Conservation (phyloP, 164 flowering plant species). For the Magnolia sinica region DNA sequence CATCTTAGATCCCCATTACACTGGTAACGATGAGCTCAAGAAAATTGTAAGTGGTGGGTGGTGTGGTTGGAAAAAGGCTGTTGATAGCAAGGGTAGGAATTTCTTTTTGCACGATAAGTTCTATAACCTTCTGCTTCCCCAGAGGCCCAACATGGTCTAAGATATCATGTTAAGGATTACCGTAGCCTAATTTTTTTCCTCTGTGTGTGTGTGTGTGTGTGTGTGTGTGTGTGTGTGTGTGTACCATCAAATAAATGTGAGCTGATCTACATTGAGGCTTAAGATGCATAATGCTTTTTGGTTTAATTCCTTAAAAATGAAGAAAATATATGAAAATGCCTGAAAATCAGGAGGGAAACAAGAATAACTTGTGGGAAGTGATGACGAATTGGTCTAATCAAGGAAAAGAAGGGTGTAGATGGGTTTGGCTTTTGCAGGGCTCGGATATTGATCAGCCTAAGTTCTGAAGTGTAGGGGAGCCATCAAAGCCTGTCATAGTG, state of each 20-base stretch:
- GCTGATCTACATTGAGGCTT: not conserved
- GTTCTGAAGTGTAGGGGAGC: too few relatives aligned
- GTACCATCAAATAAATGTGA: not conserved
- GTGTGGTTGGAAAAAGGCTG: slow-evolving; percentile 98
- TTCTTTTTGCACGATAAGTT: slow-evolving; percentile 91
- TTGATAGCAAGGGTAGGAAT: slow-evolving; percentile 81
- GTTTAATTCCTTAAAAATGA: too few relatives aligned
- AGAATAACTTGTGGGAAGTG: too few relatives aligned
- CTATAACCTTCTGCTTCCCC: slow-evolving; percentile 88
- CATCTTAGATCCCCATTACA: slow-evolving; percentile 92
- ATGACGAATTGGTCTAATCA: too few relatives aligned
- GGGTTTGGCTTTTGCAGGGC: too few relatives aligned
- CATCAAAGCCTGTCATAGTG: too few relatives aligned
- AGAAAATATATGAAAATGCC: too few relatives aligned
- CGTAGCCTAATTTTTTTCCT: too few relatives aligned
- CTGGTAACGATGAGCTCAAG: slow-evolving; percentile 75
- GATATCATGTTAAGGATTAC: not conserved
- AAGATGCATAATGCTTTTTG: not conserved
- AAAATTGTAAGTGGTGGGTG: slow-evolving; percentile 86
- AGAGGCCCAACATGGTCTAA: slow-evolving; percentile 85
- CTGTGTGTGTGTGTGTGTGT: too few relatives aligned
- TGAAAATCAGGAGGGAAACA: too few relatives aligned
- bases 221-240: not conserved
- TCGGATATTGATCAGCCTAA: too few relatives aligned
- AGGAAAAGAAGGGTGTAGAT: too few relatives aligned